phyloP scores from a whole-genome alignment of 176 grass and related monocot genomes.

The Hordeum marinum region DNA sequence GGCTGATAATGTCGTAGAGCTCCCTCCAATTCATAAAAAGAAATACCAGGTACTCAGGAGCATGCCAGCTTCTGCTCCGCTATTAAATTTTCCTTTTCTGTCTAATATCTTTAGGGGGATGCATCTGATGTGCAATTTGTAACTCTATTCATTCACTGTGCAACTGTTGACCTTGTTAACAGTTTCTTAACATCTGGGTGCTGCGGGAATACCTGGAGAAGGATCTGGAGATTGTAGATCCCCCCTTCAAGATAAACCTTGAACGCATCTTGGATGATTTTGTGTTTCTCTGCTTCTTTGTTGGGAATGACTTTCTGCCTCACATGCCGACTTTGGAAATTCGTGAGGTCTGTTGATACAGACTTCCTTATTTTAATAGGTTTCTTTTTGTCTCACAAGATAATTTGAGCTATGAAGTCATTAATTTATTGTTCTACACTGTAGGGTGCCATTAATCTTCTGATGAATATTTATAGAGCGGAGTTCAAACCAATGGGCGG shows the following conservation, averaged over 20 bases:
- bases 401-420: neutral
- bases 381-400: neutral
- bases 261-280: conserved; percentile 97
- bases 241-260: conserved; percentile 91
- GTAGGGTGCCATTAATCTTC: conserved; percentile 90
- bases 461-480: conserved; percentile 84
- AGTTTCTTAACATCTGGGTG: conserved; percentile 97
- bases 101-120: neutral
- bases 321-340: conserved; percentile 99
- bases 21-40: conserved; percentile 96
- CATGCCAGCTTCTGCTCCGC: conserved; percentile 1
- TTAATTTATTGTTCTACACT: conserved; percentile 30
- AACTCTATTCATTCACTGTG: conserved; percentile 11
- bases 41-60: conserved; percentile 77
- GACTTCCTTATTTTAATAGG: neutral
- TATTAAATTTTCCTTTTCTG: neutral
- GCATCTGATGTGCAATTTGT: neutral
- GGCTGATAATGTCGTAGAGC: conserved; percentile 52
- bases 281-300: conserved; percentile 98
- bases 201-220: conserved; percentile 93
- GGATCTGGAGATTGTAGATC: conserved; percentile 80
- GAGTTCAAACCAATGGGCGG: conserved; percentile 90
- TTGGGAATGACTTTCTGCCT: conserved; percentile 96
- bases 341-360: conserved; percentile 75
- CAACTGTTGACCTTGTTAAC: conserved; percentile 39